A percentile compares a stretch with the other conserved stretches of the same genome.
Evolutionary conservation across 2,329 filamentous ascomycete genomes (phyloP).

Genomic region (Curvularia sp.): DNA sequence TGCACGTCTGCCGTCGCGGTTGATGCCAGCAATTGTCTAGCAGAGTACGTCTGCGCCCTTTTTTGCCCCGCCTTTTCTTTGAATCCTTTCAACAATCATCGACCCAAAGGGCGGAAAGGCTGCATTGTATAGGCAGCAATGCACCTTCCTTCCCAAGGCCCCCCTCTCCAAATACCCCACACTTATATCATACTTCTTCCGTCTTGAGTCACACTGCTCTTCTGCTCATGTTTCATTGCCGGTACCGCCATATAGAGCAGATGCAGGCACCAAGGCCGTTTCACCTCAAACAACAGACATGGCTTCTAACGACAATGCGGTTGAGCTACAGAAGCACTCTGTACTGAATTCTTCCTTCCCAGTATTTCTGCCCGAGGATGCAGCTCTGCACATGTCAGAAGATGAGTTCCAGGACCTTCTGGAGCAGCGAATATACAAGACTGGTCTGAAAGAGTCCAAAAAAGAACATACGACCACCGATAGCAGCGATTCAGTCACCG

Average conservation of each 20-base stretch:
- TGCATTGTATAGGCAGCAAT: constrained; percentile 2
- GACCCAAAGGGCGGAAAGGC: background rate
- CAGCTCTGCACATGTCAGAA: constrained; percentile 29
- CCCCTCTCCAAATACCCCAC: background rate
- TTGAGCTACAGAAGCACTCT: constrained; percentile 16
- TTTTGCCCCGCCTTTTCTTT: background rate
- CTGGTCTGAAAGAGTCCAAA: constrained; percentile 4
- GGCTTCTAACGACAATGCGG: constrained; percentile 4
- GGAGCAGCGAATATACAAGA: constrained; percentile 13
- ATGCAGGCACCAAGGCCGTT: no score
- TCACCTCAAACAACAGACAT: constrained; percentile 3
- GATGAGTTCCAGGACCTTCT: constrained; percentile 28
- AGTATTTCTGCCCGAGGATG: constrained; percentile 30
- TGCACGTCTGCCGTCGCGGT: background rate
- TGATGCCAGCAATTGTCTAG: no score
- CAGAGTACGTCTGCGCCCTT: background rate
- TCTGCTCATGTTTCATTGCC: background rate
- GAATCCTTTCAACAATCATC: no score
- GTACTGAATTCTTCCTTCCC: constrained; percentile 34
- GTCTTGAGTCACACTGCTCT: background rate
- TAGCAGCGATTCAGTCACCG: background rate
- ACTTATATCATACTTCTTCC: background rate
- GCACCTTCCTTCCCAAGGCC: background rate
- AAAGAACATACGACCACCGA: constrained; percentile 12
- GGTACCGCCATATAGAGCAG: background rate